Percentiles rank a stretch among this genome's conserved stretches.
phyloP scores from a whole-genome alignment of 2,329 filamentous ascomycete species.

The Fusarium neocosmosporiellum region DNA sequence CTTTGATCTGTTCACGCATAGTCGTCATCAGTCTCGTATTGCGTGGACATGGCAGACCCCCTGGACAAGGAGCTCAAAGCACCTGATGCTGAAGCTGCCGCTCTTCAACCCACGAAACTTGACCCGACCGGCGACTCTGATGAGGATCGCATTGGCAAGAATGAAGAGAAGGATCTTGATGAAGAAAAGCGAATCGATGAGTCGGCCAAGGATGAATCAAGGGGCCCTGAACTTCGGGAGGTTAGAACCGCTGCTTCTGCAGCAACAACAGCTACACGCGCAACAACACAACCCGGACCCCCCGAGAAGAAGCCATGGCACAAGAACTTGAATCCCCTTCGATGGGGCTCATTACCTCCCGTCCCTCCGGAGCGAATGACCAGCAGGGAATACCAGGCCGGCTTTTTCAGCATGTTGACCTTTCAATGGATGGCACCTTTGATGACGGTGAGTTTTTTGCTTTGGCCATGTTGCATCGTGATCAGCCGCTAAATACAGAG shows the following conservation, averaged over 20 bases:
- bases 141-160: constrained; percentile 29
- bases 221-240: constrained; percentile 34
- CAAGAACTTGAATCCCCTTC: constrained; percentile 69
- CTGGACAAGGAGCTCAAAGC: constrained; percentile 45
- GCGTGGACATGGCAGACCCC: constrained; percentile 41
- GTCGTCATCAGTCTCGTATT: constrained; percentile 8
- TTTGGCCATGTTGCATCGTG: not conserved
- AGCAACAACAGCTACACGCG: constrained; percentile 60
- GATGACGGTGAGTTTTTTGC: constrained; percentile 72
- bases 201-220: constrained; percentile 18
- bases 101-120: constrained; percentile 41
- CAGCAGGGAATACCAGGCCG: constrained; percentile 78
- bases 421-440: constrained; percentile 93
- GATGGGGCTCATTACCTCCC: constrained; percentile 67
- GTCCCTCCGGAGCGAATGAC: constrained; percentile 64
- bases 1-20: not conserved
- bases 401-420: constrained; percentile 78
- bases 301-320: constrained; percentile 69
- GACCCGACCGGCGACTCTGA: constrained; percentile 30
- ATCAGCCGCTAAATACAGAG: constrained; percentile 19
- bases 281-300: constrained; percentile 49
- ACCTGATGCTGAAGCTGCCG: constrained; percentile 44
- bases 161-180: constrained; percentile 28
- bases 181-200: constrained; percentile 10
- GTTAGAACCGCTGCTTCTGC: constrained; percentile 66